These are phyloP conservation scores for Neurospora tetraspora DNA, from an alignment of 495 filamentous ascomycete species.

Conservation along the genomic window DNA sequence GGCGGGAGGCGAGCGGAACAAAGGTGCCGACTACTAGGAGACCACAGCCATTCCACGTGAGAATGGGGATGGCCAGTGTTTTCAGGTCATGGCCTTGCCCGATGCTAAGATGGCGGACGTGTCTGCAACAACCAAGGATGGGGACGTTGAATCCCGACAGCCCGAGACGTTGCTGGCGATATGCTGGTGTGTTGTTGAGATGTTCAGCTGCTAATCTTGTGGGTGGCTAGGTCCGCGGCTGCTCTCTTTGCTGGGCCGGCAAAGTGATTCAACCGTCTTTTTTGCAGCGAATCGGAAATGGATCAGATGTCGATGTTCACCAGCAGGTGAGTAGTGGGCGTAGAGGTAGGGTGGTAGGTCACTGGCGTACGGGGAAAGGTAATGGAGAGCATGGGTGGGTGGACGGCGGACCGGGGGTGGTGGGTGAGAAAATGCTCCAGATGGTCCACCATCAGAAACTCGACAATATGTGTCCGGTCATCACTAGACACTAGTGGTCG, in stretches of 20 bases:
- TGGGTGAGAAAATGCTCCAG: background rate
- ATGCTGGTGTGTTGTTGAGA: background rate
- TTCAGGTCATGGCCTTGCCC: conserved; percentile 20
- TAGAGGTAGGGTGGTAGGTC: background rate
- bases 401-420: background rate
- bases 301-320: background rate
- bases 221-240: background rate
- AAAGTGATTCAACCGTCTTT: background rate
- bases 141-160: background rate
- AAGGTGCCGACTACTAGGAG: conserved; percentile 10
- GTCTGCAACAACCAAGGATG: background rate
- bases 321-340: background rate
- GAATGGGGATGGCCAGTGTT: background rate
- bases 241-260: background rate
- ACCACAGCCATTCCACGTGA: conserved; percentile 20
- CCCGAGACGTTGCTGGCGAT: background rate
- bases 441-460: background rate
- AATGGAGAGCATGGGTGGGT: background rate
- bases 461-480: background rate
- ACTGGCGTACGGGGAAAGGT: background rate
- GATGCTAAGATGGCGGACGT: background rate
- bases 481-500: background rate
- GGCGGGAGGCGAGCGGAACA: conserved; percentile 14
- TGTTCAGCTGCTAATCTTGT: background rate
- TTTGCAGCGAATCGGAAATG: background rate